Evolutionary conservation across 1,139 yeast species (phyloP).

Genomic region (Saccharomycopsis crataegensis): DNA sequence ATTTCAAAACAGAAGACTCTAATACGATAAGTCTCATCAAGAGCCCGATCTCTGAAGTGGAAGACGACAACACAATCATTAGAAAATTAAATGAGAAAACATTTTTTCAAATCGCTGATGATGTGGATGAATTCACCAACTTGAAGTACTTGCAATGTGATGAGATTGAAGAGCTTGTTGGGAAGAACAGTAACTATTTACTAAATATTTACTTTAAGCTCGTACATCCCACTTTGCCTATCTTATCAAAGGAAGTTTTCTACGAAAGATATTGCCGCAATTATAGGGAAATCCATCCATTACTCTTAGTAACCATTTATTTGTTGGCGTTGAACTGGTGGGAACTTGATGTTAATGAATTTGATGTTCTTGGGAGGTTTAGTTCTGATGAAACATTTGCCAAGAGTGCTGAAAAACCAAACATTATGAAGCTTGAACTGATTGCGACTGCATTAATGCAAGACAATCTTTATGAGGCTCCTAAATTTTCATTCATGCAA

Average conservation of each 20-base stretch:
- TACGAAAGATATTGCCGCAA: conserved; percentile 38
- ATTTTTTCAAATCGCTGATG: conserved; percentile 23
- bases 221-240: conserved; percentile 38
- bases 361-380: neutral
- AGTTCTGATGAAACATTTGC: neutral
- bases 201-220: conserved; percentile 34
- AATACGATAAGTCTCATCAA: neutral
- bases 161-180: conserved; percentile 33
- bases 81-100: conserved; percentile 23
- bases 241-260: conserved; percentile 36
- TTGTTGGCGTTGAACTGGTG: conserved; percentile 38
- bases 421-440: conserved; percentile 30
- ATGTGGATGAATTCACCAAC: conserved; percentile 24
- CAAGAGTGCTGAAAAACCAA: conserved; percentile 28
- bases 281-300: conserved; percentile 39
- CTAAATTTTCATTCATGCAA: conserved; percentile 38
- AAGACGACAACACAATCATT: conserved; percentile 14
- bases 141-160: conserved; percentile 27
- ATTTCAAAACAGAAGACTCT: neutral
- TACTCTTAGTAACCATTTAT: conserved; percentile 38
- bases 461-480: conserved; percentile 32
- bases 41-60: conserved; percentile 16
- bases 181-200: conserved; percentile 36
- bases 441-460: conserved; percentile 32
- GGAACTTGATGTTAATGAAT: conserved; percentile 25